Base-by-base conservation (phyloP, 139 green algal species). In the Asterochloris erici region DNA sequence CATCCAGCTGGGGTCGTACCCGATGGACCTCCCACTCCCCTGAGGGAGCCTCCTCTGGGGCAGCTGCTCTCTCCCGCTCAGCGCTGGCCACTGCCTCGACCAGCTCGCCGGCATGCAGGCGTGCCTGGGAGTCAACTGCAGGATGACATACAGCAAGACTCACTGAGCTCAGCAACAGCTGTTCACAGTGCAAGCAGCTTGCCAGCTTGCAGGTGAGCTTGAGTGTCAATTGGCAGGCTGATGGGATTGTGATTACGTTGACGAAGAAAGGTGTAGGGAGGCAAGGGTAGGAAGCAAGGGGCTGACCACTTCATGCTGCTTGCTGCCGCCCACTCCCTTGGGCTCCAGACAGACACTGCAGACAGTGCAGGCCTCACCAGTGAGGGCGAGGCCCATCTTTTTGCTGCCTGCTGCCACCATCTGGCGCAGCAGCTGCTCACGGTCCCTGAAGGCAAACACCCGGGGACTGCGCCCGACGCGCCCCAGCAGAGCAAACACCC, bases 1-100 rank as follows among this genome's bases (percentile, higher is more conserved):
- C 38, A 54, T 54, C 38, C 38, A 54, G 38, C 38, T 54, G 38
- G 6, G 38, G 77, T 24, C 73, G 66, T 73, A 94, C 74, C 28
- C 82, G 76, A 28, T 86, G 66, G 14, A 90, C 87, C 81, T 93
- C 91, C 92, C 92, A 94, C 81, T 93, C 81, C 2, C 85, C 86
- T 27, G 94, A 74, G 9, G 91, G 89, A 24, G 77, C 70, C 54
- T 94, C 91, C 2, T 38, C 81, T 1, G 82, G 62, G 21, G 74
- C 71, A 9, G 77, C 84, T 14, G 79, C 79, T n/a, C 75, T 63
- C 77, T 85, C 82, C 28, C 83, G 83, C 60, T 90, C 86, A 9
- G 85, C 84, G 68, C 80, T 74, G 13, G 24, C 79, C 0, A 90
- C 79, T 9, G 83, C 84, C 14, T 83, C 77, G 61, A 88, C 77